A percentile compares a stretch with the other conserved stretches of the same genome.
Conservation (phyloP, 1,284 basidiomycete genomes). For the Microbotryomycetes sp. region DNA sequence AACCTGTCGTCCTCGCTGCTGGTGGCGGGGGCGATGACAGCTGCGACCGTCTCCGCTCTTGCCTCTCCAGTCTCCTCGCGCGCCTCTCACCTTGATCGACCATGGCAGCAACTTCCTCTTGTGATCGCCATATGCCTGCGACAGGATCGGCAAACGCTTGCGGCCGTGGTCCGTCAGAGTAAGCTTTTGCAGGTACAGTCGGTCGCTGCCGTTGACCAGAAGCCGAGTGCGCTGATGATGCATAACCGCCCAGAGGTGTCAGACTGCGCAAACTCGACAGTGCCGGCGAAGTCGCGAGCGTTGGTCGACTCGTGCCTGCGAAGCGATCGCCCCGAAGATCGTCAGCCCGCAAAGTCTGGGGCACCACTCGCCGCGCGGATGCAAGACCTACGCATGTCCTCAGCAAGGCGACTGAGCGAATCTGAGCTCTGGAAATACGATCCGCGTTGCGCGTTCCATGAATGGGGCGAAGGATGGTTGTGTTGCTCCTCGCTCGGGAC, state of each 20-base stretch:
- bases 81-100: not conserved
- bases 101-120: not conserved
- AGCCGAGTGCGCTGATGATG: too few relatives aligned
- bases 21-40: not conserved
- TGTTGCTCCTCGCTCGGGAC: not conserved
- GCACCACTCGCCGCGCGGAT: not conserved
- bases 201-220: not conserved
- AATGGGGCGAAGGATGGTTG: not conserved
- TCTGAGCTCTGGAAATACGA: not conserved
- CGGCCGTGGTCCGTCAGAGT: not conserved
- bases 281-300: not conserved
- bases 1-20: not conserved
- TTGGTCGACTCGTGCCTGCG: not conserved
- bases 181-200: not conserved
- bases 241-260: not conserved
- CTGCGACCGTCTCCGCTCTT: not conserved
- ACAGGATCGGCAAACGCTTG: not conserved
- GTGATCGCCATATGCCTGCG: not conserved
- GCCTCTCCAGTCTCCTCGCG: not conserved
- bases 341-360: not conserved
- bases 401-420: not conserved
- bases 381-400: not conserved
- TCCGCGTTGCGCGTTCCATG: not conserved
- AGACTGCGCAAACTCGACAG: not conserved
- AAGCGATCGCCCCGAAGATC: not conserved